Percentiles rank a stretch among this genome's conserved stretches.
These are phyloP conservation scores for Xerocomus nothofagi DNA, from an alignment of 1,284 basidiomycete genomes.

Conservation along the genomic window DNA sequence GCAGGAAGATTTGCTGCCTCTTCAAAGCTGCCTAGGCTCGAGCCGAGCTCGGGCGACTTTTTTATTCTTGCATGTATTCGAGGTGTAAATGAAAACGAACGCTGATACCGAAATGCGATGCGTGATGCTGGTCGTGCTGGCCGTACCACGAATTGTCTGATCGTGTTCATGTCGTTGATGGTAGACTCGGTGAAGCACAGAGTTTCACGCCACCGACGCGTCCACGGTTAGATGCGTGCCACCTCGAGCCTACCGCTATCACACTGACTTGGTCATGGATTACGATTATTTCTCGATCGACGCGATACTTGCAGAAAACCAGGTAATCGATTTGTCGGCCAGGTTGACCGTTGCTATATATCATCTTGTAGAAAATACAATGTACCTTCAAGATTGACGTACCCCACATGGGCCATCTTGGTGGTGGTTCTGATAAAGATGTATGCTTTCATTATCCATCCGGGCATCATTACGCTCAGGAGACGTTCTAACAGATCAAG, in stretches of 20 bases:
- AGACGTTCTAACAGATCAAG: constrained; percentile 51
- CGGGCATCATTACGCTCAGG: constrained; percentile 10
- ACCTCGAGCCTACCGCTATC: no score
- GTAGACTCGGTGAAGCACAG: neutral
- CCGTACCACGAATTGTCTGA: constrained; percentile 15
- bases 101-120: constrained; percentile 20
- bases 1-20: constrained; percentile 41
- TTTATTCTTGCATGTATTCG: constrained; percentile 34
- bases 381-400: constrained; percentile 87
- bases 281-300: constrained; percentile 87
- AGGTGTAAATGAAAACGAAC: constrained; percentile 41
- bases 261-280: constrained; percentile 53
- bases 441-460: constrained; percentile 43
- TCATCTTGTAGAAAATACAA: constrained; percentile 72
- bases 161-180: constrained; percentile 25
- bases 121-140: constrained; percentile 16
- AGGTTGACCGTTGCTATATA: neutral
- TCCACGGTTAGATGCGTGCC: constrained; percentile 2
- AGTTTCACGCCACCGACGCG: constrained; percentile 29
- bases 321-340: constrained; percentile 46
- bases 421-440: constrained; percentile 78
- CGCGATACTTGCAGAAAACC: constrained; percentile 86
- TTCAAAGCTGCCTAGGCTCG: constrained; percentile 42
- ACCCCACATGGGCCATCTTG: constrained; percentile 84
- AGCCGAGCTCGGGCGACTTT: constrained; percentile 35